Evolutionary conservation across 306 rosid species (phyloP), one percentile per base, ranked within the genome.

Genomic region (Ammopiptanthus mongolicus): DNA sequence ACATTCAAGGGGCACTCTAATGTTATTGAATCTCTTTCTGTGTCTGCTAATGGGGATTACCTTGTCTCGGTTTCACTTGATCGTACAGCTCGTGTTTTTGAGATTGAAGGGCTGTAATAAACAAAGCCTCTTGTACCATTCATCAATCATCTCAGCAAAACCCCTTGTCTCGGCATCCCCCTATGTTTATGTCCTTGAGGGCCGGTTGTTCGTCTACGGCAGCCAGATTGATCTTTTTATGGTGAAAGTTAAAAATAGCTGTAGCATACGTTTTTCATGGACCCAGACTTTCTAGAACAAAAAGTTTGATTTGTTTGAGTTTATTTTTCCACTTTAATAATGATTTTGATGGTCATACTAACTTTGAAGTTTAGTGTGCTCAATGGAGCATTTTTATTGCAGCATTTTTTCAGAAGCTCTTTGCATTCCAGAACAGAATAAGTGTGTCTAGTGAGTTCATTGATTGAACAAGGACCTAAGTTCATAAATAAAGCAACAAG

Each of bases 31-130:
- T 85, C 93, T 67, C 84, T 95, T 9, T 79, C 92, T 39, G 73
- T 89, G 22, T 91, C 93, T 22, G 89, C 92, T 41, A 81, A 83
- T 85, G 50, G 71, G 5, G 87, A 95, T 73, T 86, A 67, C 81
- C 79, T 95, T 21, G 96, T 92, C 63, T 90, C 97, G 0, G 97
- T 76, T 47, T 89, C 99, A 10, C 14, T 81, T 4, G 97, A 95
- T 52, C 84, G 71, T n/a, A 86, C 97, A 15, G 96, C 99, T 64
- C 87, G 96, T 51, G 95, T 84, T 60, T 95, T 95, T 57, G 97
- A 87, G 78, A 59, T 95, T 75, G 88, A 72, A 46, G 89, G 84
- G 70, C 83, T 71, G 63, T 77, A 15, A 33, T 89, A 62, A 77
- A 57, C 82, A 17, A 62, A 36, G 25, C 67, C 62, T 33, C 19